Evolutionary conservation across 208 protist genomes (phyloP).

Genomic region (Trypanosoma cruzi): DNA sequence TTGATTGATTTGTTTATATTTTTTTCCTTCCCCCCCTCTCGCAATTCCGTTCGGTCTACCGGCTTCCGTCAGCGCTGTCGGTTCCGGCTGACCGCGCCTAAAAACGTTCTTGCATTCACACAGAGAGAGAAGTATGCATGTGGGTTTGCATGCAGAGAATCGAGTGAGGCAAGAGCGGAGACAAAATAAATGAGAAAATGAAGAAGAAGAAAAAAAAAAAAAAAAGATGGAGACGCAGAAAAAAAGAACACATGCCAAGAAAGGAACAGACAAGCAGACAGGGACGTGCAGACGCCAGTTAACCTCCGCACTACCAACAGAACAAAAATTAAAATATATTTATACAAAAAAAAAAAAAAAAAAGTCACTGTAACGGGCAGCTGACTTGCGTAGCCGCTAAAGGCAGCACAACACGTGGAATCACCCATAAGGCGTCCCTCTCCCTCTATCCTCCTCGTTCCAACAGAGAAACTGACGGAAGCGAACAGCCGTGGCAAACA

Average conservation of each 20-base stretch:
- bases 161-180: not conserved
- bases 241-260: no score
- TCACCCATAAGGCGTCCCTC: not conserved
- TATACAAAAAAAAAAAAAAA: constrained; percentile 21
- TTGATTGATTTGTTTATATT: not conserved
- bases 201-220: not conserved
- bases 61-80: not conserved
- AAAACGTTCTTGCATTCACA: not conserved
- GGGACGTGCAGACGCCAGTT: not conserved
- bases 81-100: not conserved
- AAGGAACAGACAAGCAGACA: no score
- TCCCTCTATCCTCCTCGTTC: not conserved
- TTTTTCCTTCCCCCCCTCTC: constrained; percentile 2
- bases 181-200: not conserved
- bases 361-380: constrained; percentile 9
- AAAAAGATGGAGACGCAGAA: not conserved
- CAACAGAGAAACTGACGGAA: not conserved
- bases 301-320: no score
- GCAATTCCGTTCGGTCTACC: not conserved
- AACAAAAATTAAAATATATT: constrained; percentile 8
- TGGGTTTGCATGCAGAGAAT: not conserved
- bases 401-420: not conserved
- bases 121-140: not conserved
- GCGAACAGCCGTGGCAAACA: not conserved
- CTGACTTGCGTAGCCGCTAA: not conserved